phyloP scores from a whole-genome alignment of 495 filamentous ascomycete genomes.

The Amniculicola lignicola region DNA sequence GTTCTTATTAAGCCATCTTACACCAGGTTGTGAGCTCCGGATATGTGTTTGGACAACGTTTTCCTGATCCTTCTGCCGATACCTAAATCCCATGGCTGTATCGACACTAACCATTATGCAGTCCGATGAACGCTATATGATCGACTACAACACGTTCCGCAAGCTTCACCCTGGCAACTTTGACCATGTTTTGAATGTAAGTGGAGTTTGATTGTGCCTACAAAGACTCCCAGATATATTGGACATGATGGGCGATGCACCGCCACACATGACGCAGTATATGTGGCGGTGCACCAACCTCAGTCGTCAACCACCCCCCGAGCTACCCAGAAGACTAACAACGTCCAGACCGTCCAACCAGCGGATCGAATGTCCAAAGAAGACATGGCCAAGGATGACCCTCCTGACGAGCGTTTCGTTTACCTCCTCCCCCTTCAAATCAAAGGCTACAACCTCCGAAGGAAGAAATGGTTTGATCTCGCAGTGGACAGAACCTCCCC shows the following conservation, averaged over 20 bases:
- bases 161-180: background rate
- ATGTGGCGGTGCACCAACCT: too few species aligned
- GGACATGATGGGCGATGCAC: too few species aligned
- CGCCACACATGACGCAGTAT: too few species aligned
- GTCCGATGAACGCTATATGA: constrained; percentile 6
- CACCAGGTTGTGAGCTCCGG: too few species aligned
- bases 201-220: too few species aligned
- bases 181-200: background rate
- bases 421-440: constrained; percentile 2
- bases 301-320: too few species aligned
- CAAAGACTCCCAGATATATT: too few species aligned
- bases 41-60: too few species aligned
- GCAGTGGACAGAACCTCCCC: constrained; percentile 15
- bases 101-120: constrained; percentile 2
- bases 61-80: too few species aligned
- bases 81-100: too few species aligned
- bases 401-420: constrained; percentile 1
- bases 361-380: background rate
- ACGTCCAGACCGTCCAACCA: background rate
- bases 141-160: constrained; percentile 5
- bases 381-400: background rate
- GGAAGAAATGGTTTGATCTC: constrained; percentile 26
- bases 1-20: too few species aligned
- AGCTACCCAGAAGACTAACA: background rate
- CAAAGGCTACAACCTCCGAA: constrained; percentile 15